Percentiles rank a stretch among this genome's conserved stretches.
Conservation (phyloP, 1,284 basidiomycete species). For the Microbotryum intermedium region DNA sequence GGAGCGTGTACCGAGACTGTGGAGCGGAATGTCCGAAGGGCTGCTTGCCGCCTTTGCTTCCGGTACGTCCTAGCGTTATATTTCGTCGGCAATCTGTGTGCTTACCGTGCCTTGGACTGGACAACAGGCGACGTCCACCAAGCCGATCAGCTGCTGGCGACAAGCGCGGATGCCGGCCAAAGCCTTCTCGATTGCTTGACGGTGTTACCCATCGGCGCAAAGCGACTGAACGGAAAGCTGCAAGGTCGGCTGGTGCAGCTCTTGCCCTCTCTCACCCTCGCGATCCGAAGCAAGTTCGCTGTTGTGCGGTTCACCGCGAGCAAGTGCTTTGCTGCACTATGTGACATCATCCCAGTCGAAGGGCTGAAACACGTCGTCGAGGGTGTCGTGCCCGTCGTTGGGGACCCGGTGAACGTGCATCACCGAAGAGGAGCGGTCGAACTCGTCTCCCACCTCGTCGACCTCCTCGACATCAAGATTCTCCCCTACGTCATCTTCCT, state of each 20-base stretch:
- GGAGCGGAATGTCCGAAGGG: slow-evolving; percentile 81
- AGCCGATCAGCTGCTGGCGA: slow-evolving; percentile 44
- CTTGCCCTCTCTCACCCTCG: slow-evolving; percentile 66
- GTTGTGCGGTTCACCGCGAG: slow-evolving; percentile 84
- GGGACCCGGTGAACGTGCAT: slow-evolving; percentile 64
- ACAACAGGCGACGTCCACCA: slow-evolving; percentile 30
- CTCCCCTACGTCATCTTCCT: slow-evolving; percentile 96
- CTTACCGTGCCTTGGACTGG: neutral
- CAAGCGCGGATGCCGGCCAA: slow-evolving; percentile 52
- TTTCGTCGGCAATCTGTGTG: neutral
- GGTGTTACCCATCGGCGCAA: slow-evolving; percentile 72
- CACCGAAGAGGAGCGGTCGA: slow-evolving; percentile 88
- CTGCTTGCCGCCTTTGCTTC: slow-evolving; percentile 57
- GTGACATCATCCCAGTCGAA: slow-evolving; percentile 70
- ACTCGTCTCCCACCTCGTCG: slow-evolving; percentile 82
- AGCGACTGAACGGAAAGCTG: slow-evolving; percentile 62
- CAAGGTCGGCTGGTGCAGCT: slow-evolving; percentile 61
- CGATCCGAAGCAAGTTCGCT: slow-evolving; percentile 72
- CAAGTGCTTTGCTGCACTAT: slow-evolving; percentile 76
- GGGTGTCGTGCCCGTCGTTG: slow-evolving; percentile 71
- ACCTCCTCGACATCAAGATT: slow-evolving; percentile 84
- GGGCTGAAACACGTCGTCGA: slow-evolving; percentile 86
- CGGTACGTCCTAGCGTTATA: slow-evolving; percentile 44
- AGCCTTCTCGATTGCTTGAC: slow-evolving; percentile 89
- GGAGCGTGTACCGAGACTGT: slow-evolving; percentile 76